Evolutionary conservation across 257 asterid genomes (phyloP).

Genomic region (Solanum stenotomum): DNA sequence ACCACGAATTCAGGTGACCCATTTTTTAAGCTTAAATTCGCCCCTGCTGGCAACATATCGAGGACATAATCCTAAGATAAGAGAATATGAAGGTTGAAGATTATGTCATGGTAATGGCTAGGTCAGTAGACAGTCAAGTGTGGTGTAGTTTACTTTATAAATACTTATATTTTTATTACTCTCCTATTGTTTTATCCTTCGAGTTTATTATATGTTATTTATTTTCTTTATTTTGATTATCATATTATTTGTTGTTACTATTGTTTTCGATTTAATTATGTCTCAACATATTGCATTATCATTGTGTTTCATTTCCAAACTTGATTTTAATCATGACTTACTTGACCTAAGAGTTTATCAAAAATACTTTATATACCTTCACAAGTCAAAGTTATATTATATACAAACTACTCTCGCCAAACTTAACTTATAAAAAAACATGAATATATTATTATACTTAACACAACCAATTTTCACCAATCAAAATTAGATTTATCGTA

Average conservation of each 20-base stretch:
- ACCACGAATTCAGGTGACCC: too few species aligned
- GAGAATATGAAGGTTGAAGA: neutral
- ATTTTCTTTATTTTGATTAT: too few species aligned
- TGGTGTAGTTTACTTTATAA: neutral
- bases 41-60: too few species aligned
- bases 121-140: neutral
- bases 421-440: neutral
- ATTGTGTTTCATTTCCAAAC: neutral
- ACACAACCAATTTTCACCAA: neutral
- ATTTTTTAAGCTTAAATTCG: too few species aligned
- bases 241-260: too few species aligned
- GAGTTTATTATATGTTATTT: too few species aligned
- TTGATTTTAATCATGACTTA: too few species aligned
- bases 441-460: neutral
- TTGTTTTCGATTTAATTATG: neutral
- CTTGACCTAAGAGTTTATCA: neutral
- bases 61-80: too few species aligned
- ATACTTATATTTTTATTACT: too few species aligned
- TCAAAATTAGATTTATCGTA: too few species aligned
- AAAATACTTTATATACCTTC: rapidly evolving
- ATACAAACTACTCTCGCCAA: neutral
- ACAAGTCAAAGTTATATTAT: neutral
- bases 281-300: neutral
- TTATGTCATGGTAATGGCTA: too few species aligned
- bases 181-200: neutral